Conservation (phyloP, 106 monocot species). For the Platanthera guangdongensis region DNA sequence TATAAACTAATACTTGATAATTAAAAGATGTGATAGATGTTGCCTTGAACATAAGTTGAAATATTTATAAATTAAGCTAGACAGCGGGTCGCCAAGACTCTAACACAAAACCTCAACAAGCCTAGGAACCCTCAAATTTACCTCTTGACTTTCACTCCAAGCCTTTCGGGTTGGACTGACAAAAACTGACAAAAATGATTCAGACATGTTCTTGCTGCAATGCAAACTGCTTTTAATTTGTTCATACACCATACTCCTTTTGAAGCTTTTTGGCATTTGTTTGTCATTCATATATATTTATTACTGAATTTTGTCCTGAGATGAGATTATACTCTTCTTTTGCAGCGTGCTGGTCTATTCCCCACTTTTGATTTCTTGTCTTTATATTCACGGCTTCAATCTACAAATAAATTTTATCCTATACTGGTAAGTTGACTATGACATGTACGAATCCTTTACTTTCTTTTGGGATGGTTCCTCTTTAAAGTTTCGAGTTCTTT, state of each 20-base stretch:
- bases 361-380: slow-evolving; percentile 85
- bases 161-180: too few relatives aligned
- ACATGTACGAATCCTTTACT: background rate
- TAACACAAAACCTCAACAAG: too few relatives aligned
- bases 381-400: slow-evolving; percentile 63
- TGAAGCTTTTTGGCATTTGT: background rate
- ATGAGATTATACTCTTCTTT: slow-evolving; percentile 9
- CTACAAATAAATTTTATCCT: slow-evolving; percentile 54
- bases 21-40: too few relatives aligned
- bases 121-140: too few relatives aligned
- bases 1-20: too few relatives aligned
- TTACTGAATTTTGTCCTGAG: background rate
- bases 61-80: too few relatives aligned
- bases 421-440: slow-evolving; percentile 51
- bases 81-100: too few relatives aligned
- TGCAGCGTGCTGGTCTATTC: slow-evolving; percentile 91
- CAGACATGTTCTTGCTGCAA: background rate
- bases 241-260: background rate
- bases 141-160: too few relatives aligned
- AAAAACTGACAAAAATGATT: slow-evolving; percentile 1
- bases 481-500: background rate
- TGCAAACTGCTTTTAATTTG: background rate
- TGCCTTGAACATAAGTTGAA: too few relatives aligned
- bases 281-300: background rate
- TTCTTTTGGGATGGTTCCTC: background rate